Evolutionary conservation across 2,329 filamentous ascomycete species (phyloP), one percentile per base, ranked within the genome.

Genomic region (Aureobasidium sp.): DNA sequence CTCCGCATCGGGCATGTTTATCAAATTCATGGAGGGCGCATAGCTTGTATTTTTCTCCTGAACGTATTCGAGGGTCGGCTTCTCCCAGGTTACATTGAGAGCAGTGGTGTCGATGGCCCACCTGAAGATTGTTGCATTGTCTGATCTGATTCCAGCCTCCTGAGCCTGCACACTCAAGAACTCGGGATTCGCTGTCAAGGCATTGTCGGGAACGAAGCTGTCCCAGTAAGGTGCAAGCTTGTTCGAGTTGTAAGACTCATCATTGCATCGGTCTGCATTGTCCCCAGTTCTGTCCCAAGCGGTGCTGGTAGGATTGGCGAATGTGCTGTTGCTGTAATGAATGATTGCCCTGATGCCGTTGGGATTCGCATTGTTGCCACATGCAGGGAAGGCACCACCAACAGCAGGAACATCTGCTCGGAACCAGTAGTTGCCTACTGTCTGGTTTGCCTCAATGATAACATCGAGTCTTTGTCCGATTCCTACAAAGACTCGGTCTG

Each of bases 401-500:
- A 8, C 7, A 1, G 66, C 65, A 22, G 64, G 64, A 5, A 71
- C 66, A 5, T 73, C 69, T 2, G 77, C 76, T 3, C 77, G 72
- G 67, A 79, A 76, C 78, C 78, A 80, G 68, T 79, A 79, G 64
- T 72, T 77, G 44, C 70, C 74, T 2, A 69, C 67, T 5, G 76
- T 71, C 65, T 78, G 76, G 61, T 79, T 77, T 31, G 77, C 75
- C 51, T 68, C 73, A 67, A 80, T 74, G 59, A 80, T 69, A 5
- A 79, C 76, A 56, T 80, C 77, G 70, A 79, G 78, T 4, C 78
- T 73, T 65, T 80, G 77, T 9, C 73, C 76, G 34, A 79, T 77
- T 5, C 68, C 75, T 6, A 80, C 63, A 29, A 76, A 67, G 1
- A 79, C 48, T 20, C 58, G 20, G 2, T 49, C 42, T 1, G 75